Base-by-base conservation (phyloP, 2,329 filamentous ascomycete species). In the Microcyclosporella mali region DNA sequence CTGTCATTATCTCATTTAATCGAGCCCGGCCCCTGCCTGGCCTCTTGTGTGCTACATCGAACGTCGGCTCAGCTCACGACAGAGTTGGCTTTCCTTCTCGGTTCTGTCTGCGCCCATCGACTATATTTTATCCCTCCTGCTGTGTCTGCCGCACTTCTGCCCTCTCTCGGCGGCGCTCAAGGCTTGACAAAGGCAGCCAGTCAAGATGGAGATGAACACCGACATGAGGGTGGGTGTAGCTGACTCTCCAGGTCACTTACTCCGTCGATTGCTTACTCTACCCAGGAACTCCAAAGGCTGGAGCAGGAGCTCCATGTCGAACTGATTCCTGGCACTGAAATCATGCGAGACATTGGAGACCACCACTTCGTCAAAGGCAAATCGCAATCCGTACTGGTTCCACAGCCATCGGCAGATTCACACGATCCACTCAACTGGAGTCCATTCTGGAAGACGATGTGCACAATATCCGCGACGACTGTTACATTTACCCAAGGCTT, bases 351-450 rank as follows among this genome's bases (percentile, higher is more conserved):
- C 67, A 71, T 82, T 29, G 78, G 77, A 15, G 66, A 67, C 1
- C 77, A 81, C 60, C 79, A 82, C 59, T 83, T 83, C 54, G 77
- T 82, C 55, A 82, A 81, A 54, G 66, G 69, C 16, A 58, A 60
- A 15, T 58, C 61, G 16, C 64, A 69, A 27, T 4, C 21, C 9
- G 71, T 73, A 12, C 61, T 76, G n/a, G 70, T 75, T 8, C 73
- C 72, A 18, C 73, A 75, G 48, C 73, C 73, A 4, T 71, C 69
- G 1, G 59, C 65, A 27, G 62, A 71, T 43, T 66, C 65, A 7
- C 46, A 52, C 34, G 49, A 52, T 41, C 51, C 51, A 16, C 39
- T 73, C 33, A 75, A 75, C 46, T 75, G 72, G 73, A 68, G 56
- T 25, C 56, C 57, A 2, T 59, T 60, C 19, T 74, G 71, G 70